Evolutionary conservation across 441 rosid genomes (phyloP).

Genomic region (Monsonia emarginata): DNA sequence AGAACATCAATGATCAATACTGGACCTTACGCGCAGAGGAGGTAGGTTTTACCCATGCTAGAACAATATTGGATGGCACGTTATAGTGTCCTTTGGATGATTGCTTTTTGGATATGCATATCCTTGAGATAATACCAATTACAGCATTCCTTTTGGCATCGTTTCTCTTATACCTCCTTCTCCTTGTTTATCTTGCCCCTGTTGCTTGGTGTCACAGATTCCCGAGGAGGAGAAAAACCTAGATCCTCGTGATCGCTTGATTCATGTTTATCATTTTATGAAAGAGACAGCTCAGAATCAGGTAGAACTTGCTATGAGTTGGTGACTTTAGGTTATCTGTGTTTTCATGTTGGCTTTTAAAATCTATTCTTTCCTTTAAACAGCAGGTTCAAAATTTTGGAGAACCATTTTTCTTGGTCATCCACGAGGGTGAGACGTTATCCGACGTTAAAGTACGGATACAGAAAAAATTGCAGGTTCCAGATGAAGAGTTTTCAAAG

Average conservation of each 20-base stretch:
- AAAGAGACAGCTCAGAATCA: slow-evolving; percentile 61
- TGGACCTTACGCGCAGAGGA: slow-evolving; percentile 78
- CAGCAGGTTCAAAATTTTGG: slow-evolving; percentile 61
- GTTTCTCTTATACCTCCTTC: not conserved
- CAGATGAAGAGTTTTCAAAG: slow-evolving; percentile 59
- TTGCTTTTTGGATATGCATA: too few relatives aligned
- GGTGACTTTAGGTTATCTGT: not conserved
- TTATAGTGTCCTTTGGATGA: too few relatives aligned
- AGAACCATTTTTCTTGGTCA: slow-evolving; percentile 58
- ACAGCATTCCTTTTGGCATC: not conserved
- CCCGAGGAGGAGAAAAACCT: slow-evolving; percentile 72
- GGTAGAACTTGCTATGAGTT: slow-evolving; percentile 21
- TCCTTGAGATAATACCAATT: not conserved
- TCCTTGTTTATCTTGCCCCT: slow-evolving; percentile 1
- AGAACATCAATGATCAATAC: slow-evolving; percentile 65
- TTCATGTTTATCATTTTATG: slow-evolving; percentile 58
- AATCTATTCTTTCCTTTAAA: slow-evolving; percentile 9
- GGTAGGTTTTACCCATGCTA: slow-evolving; percentile 25
- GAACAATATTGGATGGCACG: not conserved
- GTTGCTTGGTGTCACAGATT: slow-evolving; percentile 30
- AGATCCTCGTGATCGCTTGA: slow-evolving; percentile 57
- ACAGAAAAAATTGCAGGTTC: slow-evolving; percentile 55
- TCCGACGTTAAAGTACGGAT: slow-evolving; percentile 50
- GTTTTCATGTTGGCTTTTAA: not conserved
- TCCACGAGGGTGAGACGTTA: slow-evolving; percentile 54